A percentile compares a stretch with the other conserved stretches of the same genome.
phyloP scores from a whole-genome alignment of 2,329 filamentous ascomycete genomes.

The Paramyrothecium sp. region DNA sequence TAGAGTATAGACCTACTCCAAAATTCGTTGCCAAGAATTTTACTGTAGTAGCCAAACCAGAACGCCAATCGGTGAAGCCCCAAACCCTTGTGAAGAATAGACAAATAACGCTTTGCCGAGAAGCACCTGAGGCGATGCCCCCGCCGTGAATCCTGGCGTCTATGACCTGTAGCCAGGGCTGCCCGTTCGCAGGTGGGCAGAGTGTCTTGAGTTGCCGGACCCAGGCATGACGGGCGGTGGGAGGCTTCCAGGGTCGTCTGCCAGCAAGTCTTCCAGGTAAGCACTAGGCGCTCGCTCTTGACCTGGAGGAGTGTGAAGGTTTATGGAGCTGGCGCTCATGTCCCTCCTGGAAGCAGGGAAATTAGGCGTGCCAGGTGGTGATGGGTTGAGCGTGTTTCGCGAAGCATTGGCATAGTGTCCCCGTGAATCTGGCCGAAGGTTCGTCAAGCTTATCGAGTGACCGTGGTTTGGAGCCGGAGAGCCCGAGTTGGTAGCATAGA shows the following conservation, averaged over 20 bases:
- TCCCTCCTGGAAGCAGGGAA: slow-evolving; percentile 44
- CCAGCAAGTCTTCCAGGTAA: slow-evolving; percentile 86
- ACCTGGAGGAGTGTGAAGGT: slow-evolving; percentile 58
- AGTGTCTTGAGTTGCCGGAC: slow-evolving; percentile 3
- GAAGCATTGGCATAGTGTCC: slow-evolving; percentile 41
- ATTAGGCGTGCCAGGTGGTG: slow-evolving; percentile 65
- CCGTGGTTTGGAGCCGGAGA: slow-evolving; percentile 44
- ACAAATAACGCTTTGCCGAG: background rate
- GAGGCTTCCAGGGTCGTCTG: slow-evolving; percentile 62
- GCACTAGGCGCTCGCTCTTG: slow-evolving; percentile 75
- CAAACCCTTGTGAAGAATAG: background rate
- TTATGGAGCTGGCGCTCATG: slow-evolving; percentile 64
- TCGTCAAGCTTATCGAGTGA: slow-evolving; percentile 60
- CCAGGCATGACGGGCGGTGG: slow-evolving; percentile 41
- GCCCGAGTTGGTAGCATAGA: slow-evolving; percentile 73
- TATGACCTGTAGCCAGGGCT: slow-evolving; percentile 9
- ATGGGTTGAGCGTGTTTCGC: slow-evolving; percentile 44
- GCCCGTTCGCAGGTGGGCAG: slow-evolving; percentile 4
- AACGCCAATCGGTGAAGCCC: background rate
- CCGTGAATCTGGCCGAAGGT: slow-evolving; percentile 57
- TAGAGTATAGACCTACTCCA: background rate
- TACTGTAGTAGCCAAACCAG: background rate
- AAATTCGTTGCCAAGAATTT: background rate
- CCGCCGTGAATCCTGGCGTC: background rate
- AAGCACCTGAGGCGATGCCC: background rate